Conservation (phyloP, 495 filamentous ascomycete genomes). For the Clohesyomyces aquaticus region DNA sequence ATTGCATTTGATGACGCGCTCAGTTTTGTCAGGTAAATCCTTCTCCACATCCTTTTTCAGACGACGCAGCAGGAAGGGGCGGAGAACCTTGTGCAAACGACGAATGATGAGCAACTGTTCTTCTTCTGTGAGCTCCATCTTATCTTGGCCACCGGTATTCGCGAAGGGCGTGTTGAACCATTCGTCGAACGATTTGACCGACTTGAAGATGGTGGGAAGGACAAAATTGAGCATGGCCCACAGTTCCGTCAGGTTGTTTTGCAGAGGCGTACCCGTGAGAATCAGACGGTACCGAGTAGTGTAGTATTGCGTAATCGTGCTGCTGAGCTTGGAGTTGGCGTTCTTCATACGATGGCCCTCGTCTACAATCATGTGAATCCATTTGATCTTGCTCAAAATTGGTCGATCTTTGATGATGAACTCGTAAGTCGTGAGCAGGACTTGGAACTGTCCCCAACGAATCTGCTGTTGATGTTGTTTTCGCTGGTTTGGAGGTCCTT, state of each 20-base stretch:
- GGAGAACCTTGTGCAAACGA: conserved; percentile 95
- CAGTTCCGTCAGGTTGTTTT: conserved; percentile 95
- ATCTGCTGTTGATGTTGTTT: conserved; percentile 93
- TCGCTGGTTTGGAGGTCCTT: conserved; percentile 85
- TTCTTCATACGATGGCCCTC: conserved; percentile 99
- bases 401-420: conserved; percentile 99
- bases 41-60: conserved; percentile 99
- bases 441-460: conserved; percentile 92
- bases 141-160: conserved; percentile 95
- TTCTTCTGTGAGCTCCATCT: conserved; percentile 99
- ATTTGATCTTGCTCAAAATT: conserved; percentile 93
- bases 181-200: conserved; percentile 97
- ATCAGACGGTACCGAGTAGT: conserved; percentile 92
- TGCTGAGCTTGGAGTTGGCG: conserved; percentile 92
- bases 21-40: conserved; percentile 96
- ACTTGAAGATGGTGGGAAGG: conserved; percentile 98
- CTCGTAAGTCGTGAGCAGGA: conserved; percentile 95
- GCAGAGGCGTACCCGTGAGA: conserved; percentile 92
- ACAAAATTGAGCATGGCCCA: conserved; percentile 99
- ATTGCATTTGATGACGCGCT: conserved; percentile 98
- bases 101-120: conserved; percentile 97
- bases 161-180: conserved; percentile 99
- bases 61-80: conserved; percentile 96
- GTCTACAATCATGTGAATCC: conserved; percentile 99
- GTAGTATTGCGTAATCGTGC: conserved; percentile 93